These are phyloP conservation scores for Talaromyces sp. DNA, from an alignment of 2,329 filamentous ascomycete genomes.

Conservation along the genomic window DNA sequence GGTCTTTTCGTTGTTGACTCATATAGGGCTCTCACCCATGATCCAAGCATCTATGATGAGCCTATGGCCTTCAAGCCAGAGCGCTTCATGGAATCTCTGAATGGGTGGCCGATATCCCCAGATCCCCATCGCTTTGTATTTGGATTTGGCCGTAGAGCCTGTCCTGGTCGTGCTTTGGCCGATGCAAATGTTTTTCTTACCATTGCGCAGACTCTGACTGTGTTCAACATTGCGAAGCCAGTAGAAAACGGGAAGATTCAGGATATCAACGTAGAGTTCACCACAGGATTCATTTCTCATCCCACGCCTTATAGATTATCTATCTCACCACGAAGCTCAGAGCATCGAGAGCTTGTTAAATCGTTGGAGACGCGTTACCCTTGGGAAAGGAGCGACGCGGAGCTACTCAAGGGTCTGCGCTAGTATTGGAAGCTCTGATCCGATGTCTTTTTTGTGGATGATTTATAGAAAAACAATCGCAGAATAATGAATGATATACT, in stretches of 20 bases:
- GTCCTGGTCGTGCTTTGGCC: constrained; percentile 24
- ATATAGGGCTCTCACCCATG: constrained; percentile 44
- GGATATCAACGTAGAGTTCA: constrained; percentile 15
- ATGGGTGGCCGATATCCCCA: constrained; percentile 37
- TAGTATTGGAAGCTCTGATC: background rate
- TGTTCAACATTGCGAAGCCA: constrained; percentile 23
- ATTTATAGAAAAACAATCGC: no score
- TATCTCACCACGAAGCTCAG: background rate
- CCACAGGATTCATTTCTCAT: constrained; percentile 32
- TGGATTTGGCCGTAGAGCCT: constrained; percentile 26
- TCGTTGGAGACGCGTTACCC: background rate
- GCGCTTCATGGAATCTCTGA: constrained; percentile 37
- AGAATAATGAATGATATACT: no score
- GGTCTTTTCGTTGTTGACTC: background rate
- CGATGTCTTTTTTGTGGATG: no score
- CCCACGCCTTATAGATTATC: constrained; percentile 38
- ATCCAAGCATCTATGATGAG: constrained; percentile 38
- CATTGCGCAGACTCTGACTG: constrained; percentile 18
- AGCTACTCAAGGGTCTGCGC: background rate
- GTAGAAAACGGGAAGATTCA: constrained; percentile 13
- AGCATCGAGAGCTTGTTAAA: background rate
- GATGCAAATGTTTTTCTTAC: constrained; percentile 23
- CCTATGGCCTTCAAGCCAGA: constrained; percentile 48
- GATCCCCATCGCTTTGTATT: constrained; percentile 36
- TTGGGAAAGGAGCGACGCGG: background rate